Evolutionary conservation across 805 yeast species (phyloP).

Genomic region (Vanderwaltozyma verrucispora): DNA sequence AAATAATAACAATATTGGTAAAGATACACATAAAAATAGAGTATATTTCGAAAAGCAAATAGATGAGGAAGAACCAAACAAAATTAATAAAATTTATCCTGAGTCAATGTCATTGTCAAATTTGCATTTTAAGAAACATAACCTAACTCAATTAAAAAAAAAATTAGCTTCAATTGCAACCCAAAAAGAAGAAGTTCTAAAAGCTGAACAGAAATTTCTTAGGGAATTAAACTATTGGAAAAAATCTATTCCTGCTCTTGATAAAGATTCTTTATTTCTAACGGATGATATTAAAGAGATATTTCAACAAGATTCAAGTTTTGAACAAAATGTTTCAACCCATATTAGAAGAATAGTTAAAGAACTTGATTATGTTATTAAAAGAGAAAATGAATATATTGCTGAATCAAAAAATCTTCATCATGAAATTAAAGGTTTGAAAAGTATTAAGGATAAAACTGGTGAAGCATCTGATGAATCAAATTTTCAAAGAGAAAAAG

Average conservation of each 20-base stretch:
- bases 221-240: slow-evolving; percentile 15
- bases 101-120: slow-evolving; percentile 1
- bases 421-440: slow-evolving; percentile 13
- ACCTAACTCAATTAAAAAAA: slow-evolving; percentile 12
- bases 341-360: slow-evolving; percentile 10
- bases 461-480: slow-evolving; percentile 20
- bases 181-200: slow-evolving; percentile 13
- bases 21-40: no score
- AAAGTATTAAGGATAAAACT: slow-evolving; percentile 10
- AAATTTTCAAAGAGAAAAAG: slow-evolving; percentile 14
- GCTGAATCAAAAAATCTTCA: slow-evolving; percentile 12
- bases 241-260: slow-evolving; percentile 7
- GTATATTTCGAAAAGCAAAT: no score
- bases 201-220: slow-evolving; percentile 12
- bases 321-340: slow-evolving; percentile 15
- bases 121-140: slow-evolving; percentile 5
- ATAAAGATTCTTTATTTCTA: slow-evolving; percentile 7
- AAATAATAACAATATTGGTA: background rate
- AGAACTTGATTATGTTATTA: slow-evolving; percentile 16
- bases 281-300: slow-evolving; percentile 15
- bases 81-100: no score
- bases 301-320: slow-evolving; percentile 15
- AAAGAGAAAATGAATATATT: slow-evolving; percentile 18
- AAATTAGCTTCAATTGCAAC: slow-evolving; percentile 10
- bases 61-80: no score